A percentile compares a stretch with the other conserved stretches of the same genome.
Conservation (phyloP, 1,284 basidiomycete species). For the Pseudozyma sp. region DNA sequence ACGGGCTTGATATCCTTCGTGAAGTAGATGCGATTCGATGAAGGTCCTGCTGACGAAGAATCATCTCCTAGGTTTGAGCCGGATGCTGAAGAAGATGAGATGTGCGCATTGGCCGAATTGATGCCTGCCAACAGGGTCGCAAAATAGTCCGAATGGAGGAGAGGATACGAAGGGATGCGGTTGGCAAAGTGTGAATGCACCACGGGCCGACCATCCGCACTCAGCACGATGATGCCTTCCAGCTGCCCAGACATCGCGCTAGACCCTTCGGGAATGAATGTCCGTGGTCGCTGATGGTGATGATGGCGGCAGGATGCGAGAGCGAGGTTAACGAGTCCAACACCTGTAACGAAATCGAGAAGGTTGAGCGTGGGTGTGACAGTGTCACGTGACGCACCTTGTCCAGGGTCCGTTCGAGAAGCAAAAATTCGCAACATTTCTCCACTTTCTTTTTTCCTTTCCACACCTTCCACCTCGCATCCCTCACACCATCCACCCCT, state of each 20-base stretch:
- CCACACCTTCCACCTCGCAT: conserved; percentile 6
- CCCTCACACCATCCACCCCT: conserved; percentile 1
- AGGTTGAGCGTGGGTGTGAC: not conserved
- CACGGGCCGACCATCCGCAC: conserved; percentile 84
- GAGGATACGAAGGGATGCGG: conserved; percentile 80
- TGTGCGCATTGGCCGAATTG: conserved; percentile 47
- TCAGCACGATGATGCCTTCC: conserved; percentile 90
- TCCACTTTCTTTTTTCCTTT: conserved; percentile 25
- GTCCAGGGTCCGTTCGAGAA: conserved; percentile 12
- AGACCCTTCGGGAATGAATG: too few species aligned
- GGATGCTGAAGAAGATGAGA: conserved; percentile 19
- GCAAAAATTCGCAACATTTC: conserved; percentile 26
- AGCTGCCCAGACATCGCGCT: conserved; percentile 67
- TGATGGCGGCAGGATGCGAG: not conserved
- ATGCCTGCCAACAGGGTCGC: conserved; percentile 75
- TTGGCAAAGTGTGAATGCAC: conserved; percentile 91
- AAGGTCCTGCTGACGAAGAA: conserved; percentile 15
- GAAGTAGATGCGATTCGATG: conserved; percentile 36
- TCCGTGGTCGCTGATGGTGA: not conserved
- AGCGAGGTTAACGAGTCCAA: conserved; percentile 1
- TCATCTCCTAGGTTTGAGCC: not conserved
- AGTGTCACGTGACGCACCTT: conserved; percentile 26
- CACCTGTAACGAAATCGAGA: conserved; percentile 1
- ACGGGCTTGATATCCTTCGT: conserved; percentile 53
- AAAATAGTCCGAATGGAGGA: conserved; percentile 86